These are phyloP conservation scores for Penicillium parvum DNA, from an alignment of 495 filamentous ascomycete species.

Conservation along the genomic window DNA sequence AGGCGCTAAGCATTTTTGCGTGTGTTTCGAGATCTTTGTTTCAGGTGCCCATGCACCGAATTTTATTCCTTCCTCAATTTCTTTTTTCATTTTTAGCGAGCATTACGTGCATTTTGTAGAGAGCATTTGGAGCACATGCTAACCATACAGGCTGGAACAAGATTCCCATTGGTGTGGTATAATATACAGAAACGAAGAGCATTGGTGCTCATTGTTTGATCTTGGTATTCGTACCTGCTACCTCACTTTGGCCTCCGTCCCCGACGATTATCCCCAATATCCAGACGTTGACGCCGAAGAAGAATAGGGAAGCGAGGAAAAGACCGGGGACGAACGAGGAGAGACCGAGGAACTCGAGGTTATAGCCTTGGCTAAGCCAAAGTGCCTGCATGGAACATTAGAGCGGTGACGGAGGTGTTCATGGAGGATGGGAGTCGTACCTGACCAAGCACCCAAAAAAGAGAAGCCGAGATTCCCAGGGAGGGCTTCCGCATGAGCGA, in stretches of 20 bases:
- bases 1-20: too few relatives aligned
- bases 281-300: conserved; percentile 85
- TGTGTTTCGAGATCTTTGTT: too few relatives aligned
- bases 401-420: neutral
- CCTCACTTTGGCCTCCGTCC: conserved; percentile 50
- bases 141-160: too few relatives aligned
- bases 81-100: too few relatives aligned
- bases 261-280: conserved; percentile 73
- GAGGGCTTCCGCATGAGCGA: conserved; percentile 56
- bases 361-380: conserved; percentile 87
- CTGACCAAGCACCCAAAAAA: conserved; percentile 68
- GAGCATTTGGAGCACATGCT: too few relatives aligned
- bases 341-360: conserved; percentile 82
- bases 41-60: too few relatives aligned
- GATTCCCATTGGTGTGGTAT: too few relatives aligned
- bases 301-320: conserved; percentile 66
- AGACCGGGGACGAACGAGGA: conserved; percentile 83
- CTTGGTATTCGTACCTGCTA: neutral
- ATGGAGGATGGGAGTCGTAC: conserved; percentile 34
- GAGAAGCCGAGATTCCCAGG: conserved; percentile 58
- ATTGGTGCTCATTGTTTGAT: neutral
- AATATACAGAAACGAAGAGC: too few relatives aligned
- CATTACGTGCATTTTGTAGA: neutral
- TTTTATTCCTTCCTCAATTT: neutral
- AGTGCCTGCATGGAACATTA: conserved; percentile 44